phyloP scores from a whole-genome alignment of 305 asterid species.

The Fraxinus floribunda region DNA sequence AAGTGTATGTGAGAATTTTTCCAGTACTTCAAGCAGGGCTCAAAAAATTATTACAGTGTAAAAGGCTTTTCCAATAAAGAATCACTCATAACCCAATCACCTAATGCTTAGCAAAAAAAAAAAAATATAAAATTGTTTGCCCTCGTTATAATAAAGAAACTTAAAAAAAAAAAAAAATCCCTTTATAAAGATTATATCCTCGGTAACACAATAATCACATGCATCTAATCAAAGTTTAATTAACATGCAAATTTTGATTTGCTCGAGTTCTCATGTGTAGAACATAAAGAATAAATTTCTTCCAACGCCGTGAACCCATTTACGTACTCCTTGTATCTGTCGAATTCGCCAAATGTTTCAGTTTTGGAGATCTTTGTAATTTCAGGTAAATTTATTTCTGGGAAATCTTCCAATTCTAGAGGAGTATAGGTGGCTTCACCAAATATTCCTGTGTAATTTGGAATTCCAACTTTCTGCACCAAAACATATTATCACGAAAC shows the following conservation, averaged over 20 bases:
- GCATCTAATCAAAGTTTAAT: not conserved
- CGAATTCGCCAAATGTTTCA: conserved; percentile 24
- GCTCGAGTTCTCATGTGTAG: conserved; percentile 34
- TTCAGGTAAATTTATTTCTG: conserved; percentile 35
- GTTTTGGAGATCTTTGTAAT: not conserved
- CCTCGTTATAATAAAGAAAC: not conserved
- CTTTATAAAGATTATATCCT: not conserved
- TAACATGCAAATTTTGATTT: conserved; percentile 26
- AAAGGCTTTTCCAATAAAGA: not conserved
- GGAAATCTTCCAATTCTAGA: conserved; percentile 45
- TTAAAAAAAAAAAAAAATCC: not conserved
- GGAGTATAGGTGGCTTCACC: conserved; percentile 39
- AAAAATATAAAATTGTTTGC: no score
- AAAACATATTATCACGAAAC: not conserved
- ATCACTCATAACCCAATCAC: not conserved
- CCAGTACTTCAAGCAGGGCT: no score
- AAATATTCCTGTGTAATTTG: conserved; percentile 20
- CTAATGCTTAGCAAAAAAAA: not conserved
- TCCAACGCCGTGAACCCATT: conserved; percentile 38
- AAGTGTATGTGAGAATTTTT: no score
- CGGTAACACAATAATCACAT: not conserved
- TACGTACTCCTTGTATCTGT: conserved; percentile 28
- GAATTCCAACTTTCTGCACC: conserved; percentile 41
- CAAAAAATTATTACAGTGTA: not conserved
- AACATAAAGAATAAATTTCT: conserved; percentile 44